Evolutionary conservation across 331 rosid genomes (phyloP).

Genomic region (Prunus yedoensis): DNA sequence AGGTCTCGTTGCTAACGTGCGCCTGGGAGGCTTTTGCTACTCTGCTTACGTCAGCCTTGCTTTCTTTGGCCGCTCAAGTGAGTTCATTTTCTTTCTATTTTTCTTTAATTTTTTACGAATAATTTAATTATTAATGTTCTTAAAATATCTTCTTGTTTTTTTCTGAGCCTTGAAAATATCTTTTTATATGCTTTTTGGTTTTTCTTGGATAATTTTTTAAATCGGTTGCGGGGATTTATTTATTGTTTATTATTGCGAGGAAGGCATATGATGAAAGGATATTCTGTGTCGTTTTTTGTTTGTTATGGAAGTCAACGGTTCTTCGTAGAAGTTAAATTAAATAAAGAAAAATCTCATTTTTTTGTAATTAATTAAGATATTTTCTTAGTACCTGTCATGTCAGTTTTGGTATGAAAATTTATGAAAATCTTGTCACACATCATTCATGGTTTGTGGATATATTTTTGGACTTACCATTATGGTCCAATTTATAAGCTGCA

Average conservation of each 20-base stretch:
- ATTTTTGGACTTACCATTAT: too few species aligned
- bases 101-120: neutral
- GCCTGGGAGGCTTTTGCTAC: conserved; percentile 17
- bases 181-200: too few species aligned
- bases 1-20: conserved; percentile 24
- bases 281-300: neutral
- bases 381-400: neutral
- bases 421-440: neutral
- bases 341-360: neutral
- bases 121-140: too few species aligned
- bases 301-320: neutral
- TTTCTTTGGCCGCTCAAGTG: conserved; percentile 15
- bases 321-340: neutral
- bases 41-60: conserved; percentile 20
- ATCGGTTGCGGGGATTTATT: neutral
- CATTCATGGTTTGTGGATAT: neutral
- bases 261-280: neutral
- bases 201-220: too few species aligned
- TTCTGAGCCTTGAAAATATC: too few species aligned
- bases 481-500: too few species aligned
- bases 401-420: neutral
- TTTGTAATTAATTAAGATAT: neutral
- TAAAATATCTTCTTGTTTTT: too few species aligned
- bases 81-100: neutral
- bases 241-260: neutral